A percentile compares a stretch with the other conserved stretches of the same genome.
Evolutionary conservation across 179 eudicot species (phyloP).

Genomic region (Patellifolia procumbens): DNA sequence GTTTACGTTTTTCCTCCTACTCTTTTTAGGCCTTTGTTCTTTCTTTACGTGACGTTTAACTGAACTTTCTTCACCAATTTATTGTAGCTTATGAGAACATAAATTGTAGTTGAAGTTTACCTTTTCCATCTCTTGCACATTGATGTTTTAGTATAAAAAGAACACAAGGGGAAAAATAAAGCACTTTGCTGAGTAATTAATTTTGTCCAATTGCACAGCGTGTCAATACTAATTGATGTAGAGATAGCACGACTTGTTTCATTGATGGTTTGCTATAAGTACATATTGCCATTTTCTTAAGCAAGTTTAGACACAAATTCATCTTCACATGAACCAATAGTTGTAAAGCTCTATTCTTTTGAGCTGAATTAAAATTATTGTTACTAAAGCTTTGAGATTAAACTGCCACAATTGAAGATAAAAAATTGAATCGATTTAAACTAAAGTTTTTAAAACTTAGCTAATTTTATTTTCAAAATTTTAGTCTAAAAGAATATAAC

Average conservation of each 20-base stretch:
- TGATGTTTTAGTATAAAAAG: neutral
- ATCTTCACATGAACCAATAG: neutral
- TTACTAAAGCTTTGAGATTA: too few relatives aligned
- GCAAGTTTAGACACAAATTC: neutral
- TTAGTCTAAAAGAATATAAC: too few relatives aligned
- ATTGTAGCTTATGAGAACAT: conserved; percentile 29
- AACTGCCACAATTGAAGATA: too few relatives aligned
- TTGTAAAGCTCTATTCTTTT: too few relatives aligned
- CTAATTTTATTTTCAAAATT: too few relatives aligned
- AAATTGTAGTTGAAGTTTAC: conserved; percentile 26
- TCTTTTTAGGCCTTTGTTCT: conserved; percentile 17
- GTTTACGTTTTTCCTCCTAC: conserved; percentile 16
- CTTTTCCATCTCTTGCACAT: neutral
- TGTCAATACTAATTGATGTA: conserved; percentile 17
- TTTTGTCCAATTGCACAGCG: neutral
- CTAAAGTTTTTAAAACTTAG: too few relatives aligned
- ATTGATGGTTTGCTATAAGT: neutral
- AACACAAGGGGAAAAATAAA: too few relatives aligned
- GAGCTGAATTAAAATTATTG: too few relatives aligned
- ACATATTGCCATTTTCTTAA: neutral
- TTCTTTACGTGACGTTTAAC: conserved; percentile 18
- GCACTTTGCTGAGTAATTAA: neutral
- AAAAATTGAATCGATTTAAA: too few relatives aligned
- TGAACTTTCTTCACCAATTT: conserved; percentile 27
- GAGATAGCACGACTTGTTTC: neutral